Conservation (phyloP, 345 rosid genomes). For the Brassica juncea region DNA sequence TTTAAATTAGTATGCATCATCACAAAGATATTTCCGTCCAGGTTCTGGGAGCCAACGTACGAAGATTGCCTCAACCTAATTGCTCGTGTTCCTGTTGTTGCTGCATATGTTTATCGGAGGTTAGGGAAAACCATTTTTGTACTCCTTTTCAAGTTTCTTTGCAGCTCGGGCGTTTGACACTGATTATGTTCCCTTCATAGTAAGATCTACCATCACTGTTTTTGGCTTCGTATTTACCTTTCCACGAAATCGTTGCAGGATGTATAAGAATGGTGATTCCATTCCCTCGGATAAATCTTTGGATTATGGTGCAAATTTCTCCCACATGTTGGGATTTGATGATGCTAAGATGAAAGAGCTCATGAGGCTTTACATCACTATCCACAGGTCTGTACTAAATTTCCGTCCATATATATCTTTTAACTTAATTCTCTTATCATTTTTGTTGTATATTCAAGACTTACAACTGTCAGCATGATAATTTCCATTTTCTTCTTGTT, state of each 20-base stretch:
- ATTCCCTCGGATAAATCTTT: conserved; percentile 70
- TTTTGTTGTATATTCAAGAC: background rate
- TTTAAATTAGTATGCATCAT: conserved; percentile 20
- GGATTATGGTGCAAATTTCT: conserved; percentile 93
- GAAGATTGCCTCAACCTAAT: conserved; percentile 91
- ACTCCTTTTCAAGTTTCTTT: background rate
- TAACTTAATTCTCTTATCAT: background rate
- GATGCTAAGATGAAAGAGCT: conserved; percentile 87
- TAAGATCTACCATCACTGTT: background rate
- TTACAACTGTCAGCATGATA: background rate
- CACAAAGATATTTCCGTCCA: conserved; percentile 36
- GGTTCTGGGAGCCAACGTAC: conserved; percentile 98
- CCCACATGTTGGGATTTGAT: conserved; percentile 92
- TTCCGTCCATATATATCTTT: conserved; percentile 7
- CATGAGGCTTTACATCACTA: conserved; percentile 96
- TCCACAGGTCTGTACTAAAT: conserved; percentile 67
- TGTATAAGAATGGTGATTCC: conserved; percentile 71
- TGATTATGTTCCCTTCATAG: background rate
- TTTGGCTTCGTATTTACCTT: conserved; percentile 11
- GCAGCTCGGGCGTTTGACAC: conserved; percentile 3
- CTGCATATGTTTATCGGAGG: conserved; percentile 92
- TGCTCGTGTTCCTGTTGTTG: conserved; percentile 85
- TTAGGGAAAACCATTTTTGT: conserved; percentile 41
- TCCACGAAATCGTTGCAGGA: conserved; percentile 48
- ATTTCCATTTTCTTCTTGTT: conserved; percentile 7